Evolutionary conservation across 2,329 filamentous ascomycete genomes (phyloP).

Genomic region (Aspergillus nomiae): DNA sequence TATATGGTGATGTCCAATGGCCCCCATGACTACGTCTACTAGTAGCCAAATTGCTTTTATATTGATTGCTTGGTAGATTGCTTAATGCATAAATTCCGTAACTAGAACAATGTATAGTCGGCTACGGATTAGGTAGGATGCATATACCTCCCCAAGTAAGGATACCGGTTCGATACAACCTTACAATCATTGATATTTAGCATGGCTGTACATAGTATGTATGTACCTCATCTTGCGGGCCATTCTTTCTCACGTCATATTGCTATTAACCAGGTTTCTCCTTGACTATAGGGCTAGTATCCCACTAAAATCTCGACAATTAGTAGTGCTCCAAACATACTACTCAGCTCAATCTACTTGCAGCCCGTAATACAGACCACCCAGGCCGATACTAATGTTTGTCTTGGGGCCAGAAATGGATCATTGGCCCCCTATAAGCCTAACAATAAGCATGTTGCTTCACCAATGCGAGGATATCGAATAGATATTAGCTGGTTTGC

Average conservation of each 20-base stretch:
- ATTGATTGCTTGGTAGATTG: background rate
- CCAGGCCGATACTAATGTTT: background rate
- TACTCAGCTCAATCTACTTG: background rate
- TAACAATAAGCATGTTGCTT: background rate
- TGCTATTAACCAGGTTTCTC: background rate
- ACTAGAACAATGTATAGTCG: background rate
- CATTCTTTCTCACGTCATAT: background rate
- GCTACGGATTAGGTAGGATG: background rate
- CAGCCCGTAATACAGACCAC: background rate
- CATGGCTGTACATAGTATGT: too few species aligned
- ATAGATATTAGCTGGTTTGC: background rate
- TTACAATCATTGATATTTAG: too few species aligned
- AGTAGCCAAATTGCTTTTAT: background rate
- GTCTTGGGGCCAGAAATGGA: background rate
- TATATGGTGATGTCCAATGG: background rate
- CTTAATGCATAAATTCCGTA: background rate
- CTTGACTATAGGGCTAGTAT: background rate
- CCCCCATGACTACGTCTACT: background rate
- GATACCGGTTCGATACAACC: too few species aligned
- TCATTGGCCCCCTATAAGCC: background rate
- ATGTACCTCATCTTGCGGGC: background rate
- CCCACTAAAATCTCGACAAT: background rate
- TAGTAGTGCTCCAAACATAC: background rate
- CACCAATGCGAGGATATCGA: too few species aligned
- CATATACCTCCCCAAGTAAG: background rate